phyloP scores from a whole-genome alignment of 345 rosid genomes.

The Noccaea bulbosa region DNA sequence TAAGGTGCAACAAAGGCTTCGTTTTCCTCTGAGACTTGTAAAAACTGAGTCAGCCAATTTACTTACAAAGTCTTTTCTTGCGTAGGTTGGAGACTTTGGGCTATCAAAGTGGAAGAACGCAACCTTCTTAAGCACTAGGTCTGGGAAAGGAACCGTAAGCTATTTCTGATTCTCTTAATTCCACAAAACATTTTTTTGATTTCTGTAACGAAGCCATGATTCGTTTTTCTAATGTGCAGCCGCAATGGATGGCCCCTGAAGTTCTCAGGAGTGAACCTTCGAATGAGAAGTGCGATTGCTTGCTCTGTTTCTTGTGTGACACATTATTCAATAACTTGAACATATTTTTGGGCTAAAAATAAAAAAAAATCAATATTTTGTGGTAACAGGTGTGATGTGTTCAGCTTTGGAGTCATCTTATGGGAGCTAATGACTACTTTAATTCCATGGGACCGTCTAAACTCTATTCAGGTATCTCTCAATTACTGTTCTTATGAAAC shows the following conservation, averaged over 20 bases:
- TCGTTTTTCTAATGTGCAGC: slow-evolving; percentile 52
- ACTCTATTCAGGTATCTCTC: slow-evolving; percentile 64
- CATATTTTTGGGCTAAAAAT: background rate
- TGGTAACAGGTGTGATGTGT: slow-evolving; percentile 79
- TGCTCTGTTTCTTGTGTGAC: background rate
- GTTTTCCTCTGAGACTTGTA: background rate
- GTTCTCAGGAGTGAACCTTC: slow-evolving; percentile 87
- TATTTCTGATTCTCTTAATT: background rate
- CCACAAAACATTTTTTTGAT: background rate
- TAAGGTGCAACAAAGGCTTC: slow-evolving; percentile 54
- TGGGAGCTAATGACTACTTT: slow-evolving; percentile 87
- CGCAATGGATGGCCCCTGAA: slow-evolving; percentile 99
- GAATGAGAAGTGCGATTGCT: slow-evolving; percentile 66
- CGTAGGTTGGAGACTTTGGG: slow-evolving; percentile 94
- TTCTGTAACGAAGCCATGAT: background rate
- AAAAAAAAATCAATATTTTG: background rate
- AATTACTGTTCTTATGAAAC: background rate
- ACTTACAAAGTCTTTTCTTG: background rate
- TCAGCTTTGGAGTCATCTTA: slow-evolving; percentile 77
- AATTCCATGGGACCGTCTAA: slow-evolving; percentile 80
- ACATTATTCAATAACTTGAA: background rate
- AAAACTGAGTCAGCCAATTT: background rate
- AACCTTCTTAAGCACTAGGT: slow-evolving; percentile 68
- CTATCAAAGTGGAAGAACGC: slow-evolving; percentile 84
- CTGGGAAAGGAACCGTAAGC: slow-evolving; percentile 88